Percentiles rank a stretch among this genome's conserved stretches.
phyloP scores from a whole-genome alignment of 306 rosid species.

The Mucuna pruriens region DNA sequence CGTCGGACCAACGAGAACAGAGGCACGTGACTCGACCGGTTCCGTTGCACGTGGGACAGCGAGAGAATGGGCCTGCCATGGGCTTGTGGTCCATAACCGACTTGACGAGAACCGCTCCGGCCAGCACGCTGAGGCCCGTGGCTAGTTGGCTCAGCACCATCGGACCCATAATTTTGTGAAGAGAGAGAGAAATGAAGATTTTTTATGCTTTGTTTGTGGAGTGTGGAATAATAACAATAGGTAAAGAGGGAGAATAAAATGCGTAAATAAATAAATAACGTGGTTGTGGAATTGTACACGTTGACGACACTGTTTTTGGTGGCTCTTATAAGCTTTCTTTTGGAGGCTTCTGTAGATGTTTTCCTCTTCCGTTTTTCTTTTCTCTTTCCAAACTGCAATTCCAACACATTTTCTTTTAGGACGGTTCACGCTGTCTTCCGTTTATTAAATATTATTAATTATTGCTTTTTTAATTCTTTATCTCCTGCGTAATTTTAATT shows the following conservation, averaged over 20 bases:
- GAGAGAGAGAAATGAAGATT: not conserved
- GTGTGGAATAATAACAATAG: not conserved
- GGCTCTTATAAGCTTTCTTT: constrained; percentile 38
- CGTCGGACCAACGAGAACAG: constrained; percentile 93
- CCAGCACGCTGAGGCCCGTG: constrained; percentile 83
- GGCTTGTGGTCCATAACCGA: constrained; percentile 79
- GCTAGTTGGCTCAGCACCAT: constrained; percentile 79
- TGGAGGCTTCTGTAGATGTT: constrained; percentile 46
- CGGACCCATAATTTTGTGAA: constrained; percentile 49
- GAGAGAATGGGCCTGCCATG: constrained; percentile 82
- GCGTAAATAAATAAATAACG: constrained; percentile 41
- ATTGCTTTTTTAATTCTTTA: too few species aligned
- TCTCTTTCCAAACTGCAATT: not conserved
- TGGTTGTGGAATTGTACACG: constrained; percentile 73
- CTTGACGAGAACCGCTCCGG: constrained; percentile 84
- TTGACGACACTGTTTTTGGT: constrained; percentile 53
- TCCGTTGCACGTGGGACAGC: constrained; percentile 86
- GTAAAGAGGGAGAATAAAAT: not conserved
- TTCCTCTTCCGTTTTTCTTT: not conserved
- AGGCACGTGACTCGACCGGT: constrained; percentile 83
- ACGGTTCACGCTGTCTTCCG: not conserved
- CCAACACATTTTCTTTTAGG: not conserved
- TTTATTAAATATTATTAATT: too few species aligned
- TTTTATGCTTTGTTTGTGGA: not conserved
- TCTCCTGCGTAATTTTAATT: too few species aligned